A percentile compares a stretch with the other conserved stretches of the same genome.
Evolutionary conservation across 352 stramenopile genomes (phyloP).

Genomic region (Albugo laibachii): DNA sequence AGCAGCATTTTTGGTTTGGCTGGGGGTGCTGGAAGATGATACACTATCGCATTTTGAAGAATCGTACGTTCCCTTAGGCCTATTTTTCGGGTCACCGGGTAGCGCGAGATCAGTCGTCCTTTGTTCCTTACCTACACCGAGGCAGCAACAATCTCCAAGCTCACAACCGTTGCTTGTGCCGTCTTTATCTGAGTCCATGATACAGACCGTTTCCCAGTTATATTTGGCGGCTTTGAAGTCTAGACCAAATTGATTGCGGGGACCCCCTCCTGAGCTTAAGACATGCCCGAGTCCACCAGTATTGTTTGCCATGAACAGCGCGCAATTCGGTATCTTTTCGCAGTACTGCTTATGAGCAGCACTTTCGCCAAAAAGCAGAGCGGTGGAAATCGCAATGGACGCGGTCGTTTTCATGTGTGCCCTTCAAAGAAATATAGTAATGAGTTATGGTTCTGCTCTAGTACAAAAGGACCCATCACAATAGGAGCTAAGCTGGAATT

Average conservation of each 20-base stretch:
- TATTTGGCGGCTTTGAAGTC: slow-evolving; percentile 11
- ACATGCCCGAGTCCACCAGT: slow-evolving; percentile 12
- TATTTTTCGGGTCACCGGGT: too few relatives aligned
- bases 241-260: slow-evolving; percentile 18
- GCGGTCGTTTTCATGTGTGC: background rate
- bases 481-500: too few relatives aligned
- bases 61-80: too few relatives aligned
- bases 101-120: too few relatives aligned
- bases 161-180: slow-evolving; percentile 78
- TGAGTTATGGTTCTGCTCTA: too few relatives aligned
- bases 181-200: slow-evolving; percentile 37
- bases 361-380: background rate
- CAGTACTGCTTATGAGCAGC: slow-evolving; percentile 7
- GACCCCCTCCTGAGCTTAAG: slow-evolving; percentile 1
- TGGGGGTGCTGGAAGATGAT: too few relatives aligned
- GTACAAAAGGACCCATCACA: too few relatives aligned
- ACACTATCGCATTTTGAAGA: too few relatives aligned
- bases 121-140: too few relatives aligned
- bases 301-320: slow-evolving; percentile 3
- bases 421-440: too few relatives aligned
- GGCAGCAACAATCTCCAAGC: slow-evolving; percentile 71
- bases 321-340: slow-evolving; percentile 11
- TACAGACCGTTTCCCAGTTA: slow-evolving; percentile 17
- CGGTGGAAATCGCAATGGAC: background rate
- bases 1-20: too few relatives aligned